Base-by-base conservation (phyloP, 805 yeast genomes). In the Lachancea sp. region DNA sequence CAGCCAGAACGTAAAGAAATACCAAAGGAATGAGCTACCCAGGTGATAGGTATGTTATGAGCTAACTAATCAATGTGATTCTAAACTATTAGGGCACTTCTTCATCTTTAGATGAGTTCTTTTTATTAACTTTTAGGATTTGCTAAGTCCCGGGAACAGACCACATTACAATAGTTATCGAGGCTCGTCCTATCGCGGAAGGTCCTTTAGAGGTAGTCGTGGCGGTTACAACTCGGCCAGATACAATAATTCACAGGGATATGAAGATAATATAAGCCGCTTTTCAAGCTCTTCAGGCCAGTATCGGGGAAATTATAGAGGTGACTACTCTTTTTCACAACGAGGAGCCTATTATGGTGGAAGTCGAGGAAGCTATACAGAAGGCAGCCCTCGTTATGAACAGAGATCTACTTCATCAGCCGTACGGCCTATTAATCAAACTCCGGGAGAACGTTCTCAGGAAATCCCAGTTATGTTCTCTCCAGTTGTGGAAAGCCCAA, bases 171-270 rank as follows among this genome's bases (percentile, higher is more conserved):
- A 29, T 24, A 24, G 30, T 29, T 31, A 31, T 18, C 19, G 42
- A 25, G 37, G 42, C 33, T n/a, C 23, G 15, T 37, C 41, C 7
- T 34, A 33, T 17, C 34, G 42, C 11, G 42, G 42, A 9, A 31
- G 28, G 13, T 25, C 42, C 16, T 38, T 24, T 17, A 18, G 42
- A n/a, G 42, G 42, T 18, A 34, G 37, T n/a, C 42, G 42, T 32
- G 36, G 41, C 15, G 41, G 42, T 17, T 25, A 38, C 33, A 25
- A 22, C 32, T 8, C 37, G 5, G 20, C 29, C 7, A 17, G 37
- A 12, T 32, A 33, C 16, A 23, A 33, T 8, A 19, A 19, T 19
- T n/a, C 30, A 19, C 19, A 32, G 8, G 17, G 39, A 25, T 28
- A 38, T 15, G 26, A 19, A 37, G 49, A 29, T 5, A 35, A 12